phyloP scores from a whole-genome alignment of 805 yeast genomes.

The Saccharomycopsis synnaedendra region DNA sequence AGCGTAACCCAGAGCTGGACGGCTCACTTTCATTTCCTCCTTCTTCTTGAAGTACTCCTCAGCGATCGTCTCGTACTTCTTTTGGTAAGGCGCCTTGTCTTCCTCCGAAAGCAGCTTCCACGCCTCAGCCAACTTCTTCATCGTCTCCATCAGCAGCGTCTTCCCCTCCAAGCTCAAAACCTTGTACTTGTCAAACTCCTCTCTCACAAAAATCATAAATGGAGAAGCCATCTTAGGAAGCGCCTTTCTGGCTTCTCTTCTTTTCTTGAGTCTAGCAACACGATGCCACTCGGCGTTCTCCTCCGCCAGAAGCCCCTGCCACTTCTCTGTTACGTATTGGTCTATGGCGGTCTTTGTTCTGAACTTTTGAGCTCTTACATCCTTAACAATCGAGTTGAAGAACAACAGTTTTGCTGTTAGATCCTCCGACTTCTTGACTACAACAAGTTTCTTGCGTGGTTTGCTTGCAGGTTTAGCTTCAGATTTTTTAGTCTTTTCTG shows the following conservation, averaged over 20 bases:
- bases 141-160: not conserved
- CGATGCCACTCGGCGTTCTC: slow-evolving; percentile 1
- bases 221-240: slow-evolving; percentile 8
- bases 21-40: not conserved
- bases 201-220: slow-evolving; percentile 8
- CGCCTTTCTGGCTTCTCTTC: slow-evolving; percentile 2
- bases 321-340: not conserved
- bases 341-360: slow-evolving; percentile 4
- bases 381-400: slow-evolving; percentile 9
- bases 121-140: slow-evolving; percentile 5
- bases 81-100: slow-evolving; percentile 4
- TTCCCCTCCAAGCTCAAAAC: not conserved
- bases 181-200: not conserved
- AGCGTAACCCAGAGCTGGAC: not conserved
- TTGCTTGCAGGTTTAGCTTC: not conserved
- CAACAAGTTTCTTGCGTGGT: not conserved
- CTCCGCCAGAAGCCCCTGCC: not conserved
- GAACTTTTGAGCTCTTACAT: slow-evolving; percentile 6
- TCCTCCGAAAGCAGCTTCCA: slow-evolving; percentile 7
- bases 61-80: slow-evolving; percentile 1
- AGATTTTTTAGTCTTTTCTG: slow-evolving; percentile 2
- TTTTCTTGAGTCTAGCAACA: not conserved
- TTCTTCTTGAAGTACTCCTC: slow-evolving; percentile 9
- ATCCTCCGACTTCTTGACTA: not conserved
- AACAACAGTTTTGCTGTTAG: slow-evolving; percentile 1